Base-by-base conservation (phyloP, 2,329 filamentous ascomycete species). In the Microsporum canis region DNA sequence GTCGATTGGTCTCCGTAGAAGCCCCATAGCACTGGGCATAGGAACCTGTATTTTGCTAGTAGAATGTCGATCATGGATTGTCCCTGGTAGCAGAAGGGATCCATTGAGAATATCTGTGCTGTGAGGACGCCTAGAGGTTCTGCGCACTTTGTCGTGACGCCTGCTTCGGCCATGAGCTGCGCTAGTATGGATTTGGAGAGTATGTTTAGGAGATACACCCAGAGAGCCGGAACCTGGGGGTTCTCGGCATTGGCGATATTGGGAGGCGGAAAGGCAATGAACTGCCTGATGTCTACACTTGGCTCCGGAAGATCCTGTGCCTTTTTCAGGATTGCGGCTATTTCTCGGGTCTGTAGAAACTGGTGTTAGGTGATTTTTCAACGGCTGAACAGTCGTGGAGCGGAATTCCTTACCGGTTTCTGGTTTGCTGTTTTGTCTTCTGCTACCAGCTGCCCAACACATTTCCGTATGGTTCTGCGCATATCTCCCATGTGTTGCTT, bases 11-110 rank as follows among this genome's bases (percentile, higher is more conserved):
- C 84, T 29, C 89, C 91, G 49, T 84, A 81, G 65, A 91, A 84
- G 17, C 92, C 92, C 71, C 95, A 97, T 0, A 99, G 78, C 1
- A 91, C 86, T 0, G 94, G 92, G 68, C 90, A 95, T 2, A 84
- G 80, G 14, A 88, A 79, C 63, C 91, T 85, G 68, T 89, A 88
- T 73, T 97, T 96, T 60, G 91, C 87, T 68, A 95, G 86, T 34
- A 97, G 79, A 62, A 97, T 88, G 70, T 95, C 89, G 59, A 90
- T 86, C 62, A 95, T 78, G 0, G 86, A 81, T 56, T 81, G 75
- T 6, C 84, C 86, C 58, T 85, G 81, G 80, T 85, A 88, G 60
- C 82, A 78, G 69, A 89, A 88, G 14, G 83, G 79, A 17, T 83
- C 79, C 59, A 82, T 79, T 0, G 88, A 87, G 71, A 95, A 92